These are phyloP conservation scores for Megacollybia platyphylla DNA, from an alignment of 1,284 basidiomycete species.

Conservation along the genomic window DNA sequence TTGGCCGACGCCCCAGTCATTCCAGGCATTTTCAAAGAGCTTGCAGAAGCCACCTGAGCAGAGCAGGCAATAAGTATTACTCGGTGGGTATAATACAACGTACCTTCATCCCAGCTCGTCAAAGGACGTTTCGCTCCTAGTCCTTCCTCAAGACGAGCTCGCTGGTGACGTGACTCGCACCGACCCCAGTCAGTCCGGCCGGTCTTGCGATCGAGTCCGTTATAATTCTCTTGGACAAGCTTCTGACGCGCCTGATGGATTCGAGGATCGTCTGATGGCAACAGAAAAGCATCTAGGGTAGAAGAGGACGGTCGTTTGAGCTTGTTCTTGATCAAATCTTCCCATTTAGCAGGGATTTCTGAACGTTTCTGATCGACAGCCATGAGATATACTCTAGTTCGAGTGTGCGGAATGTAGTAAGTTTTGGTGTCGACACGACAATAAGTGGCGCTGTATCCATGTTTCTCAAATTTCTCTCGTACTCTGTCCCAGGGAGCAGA, in stretches of 20 bases:
- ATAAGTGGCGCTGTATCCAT: constrained; percentile 68
- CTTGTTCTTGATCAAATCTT: constrained; percentile 42
- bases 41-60: constrained; percentile 69
- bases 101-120: constrained; percentile 90
- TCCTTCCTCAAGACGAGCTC: constrained; percentile 74
- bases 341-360: constrained; percentile 62
- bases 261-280: constrained; percentile 82
- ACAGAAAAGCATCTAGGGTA: constrained; percentile 84
- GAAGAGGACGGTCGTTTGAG: constrained; percentile 80
- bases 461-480: constrained; percentile 61
- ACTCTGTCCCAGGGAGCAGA: constrained; percentile 82
- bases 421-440: constrained; percentile 82
- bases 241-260: constrained; percentile 84
- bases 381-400: constrained; percentile 80
- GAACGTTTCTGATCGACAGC: constrained; percentile 57
- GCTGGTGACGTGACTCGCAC: constrained; percentile 86
- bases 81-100: constrained; percentile 7
- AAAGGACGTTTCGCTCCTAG: constrained; percentile 79
- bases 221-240: constrained; percentile 56
- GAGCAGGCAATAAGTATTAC: not conserved
- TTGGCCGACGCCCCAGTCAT: constrained; percentile 84
- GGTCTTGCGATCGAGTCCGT: constrained; percentile 44
- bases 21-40: constrained; percentile 86
- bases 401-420: constrained; percentile 91
- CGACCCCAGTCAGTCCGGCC: constrained; percentile 84